Evolutionary conservation across 164 flowering plant species (phyloP), one percentile per base, ranked within the genome.

Genomic region (Stephania yunnanensis): DNA sequence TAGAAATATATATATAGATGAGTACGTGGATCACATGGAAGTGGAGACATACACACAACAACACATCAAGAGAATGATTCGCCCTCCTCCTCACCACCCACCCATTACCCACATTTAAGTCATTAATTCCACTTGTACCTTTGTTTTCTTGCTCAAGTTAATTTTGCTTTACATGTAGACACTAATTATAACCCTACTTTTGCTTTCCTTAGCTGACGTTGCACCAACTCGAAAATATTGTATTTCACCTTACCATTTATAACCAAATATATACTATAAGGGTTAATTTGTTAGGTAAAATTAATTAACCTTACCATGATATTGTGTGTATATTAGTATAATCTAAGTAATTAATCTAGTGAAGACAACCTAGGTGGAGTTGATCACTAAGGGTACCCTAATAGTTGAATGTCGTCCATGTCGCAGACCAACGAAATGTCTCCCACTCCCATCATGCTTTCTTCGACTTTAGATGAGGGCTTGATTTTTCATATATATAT

Each of bases 51-150:
- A 72, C 72, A 75, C 29, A 22, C 61, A 36, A 64, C 31, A 68
- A 71, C 73, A 78, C 76, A 76, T 75, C 81, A 82, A 80, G 83
- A 72, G 81, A 78, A 78, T 78, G 82, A 80, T 73, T 74, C 70
- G 69, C 75, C 73, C 58, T 70, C 75, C 19, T 69, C 67, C 69
- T 71, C 77, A 68, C 52, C 61, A 61, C 58, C 71, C 70, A 46
- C 31, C 71, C 75, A 30, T 66, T 74, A 71, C 69, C 30, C 65
- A 46, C 74, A 67, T 61, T 77, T 69, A 77, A 74, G 71, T 63
- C 63, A 71, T 71, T 46, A 46, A 71, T 22, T 7, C 9, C 30
- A 70, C 48, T 3, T 61, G 42, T 46, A 15, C 64, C 20, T 36
- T 71, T 71, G 72, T 70, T 48, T 74, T 48, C 8, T 20, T 70